Conservation (phyloP, 805 yeast genomes). For the Starmerella floricola region DNA sequence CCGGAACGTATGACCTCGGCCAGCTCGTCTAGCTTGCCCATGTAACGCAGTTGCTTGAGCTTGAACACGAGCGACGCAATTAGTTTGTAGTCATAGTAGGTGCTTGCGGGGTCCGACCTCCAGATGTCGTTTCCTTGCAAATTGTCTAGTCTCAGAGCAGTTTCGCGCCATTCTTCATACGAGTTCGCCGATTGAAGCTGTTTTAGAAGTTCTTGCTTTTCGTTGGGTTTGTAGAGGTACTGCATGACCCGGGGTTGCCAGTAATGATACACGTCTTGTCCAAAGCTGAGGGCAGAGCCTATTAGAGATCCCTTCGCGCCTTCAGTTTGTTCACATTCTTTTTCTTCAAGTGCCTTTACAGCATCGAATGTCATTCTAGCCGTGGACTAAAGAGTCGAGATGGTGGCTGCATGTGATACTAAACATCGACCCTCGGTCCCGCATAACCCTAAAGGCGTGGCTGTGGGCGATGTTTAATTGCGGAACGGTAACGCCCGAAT, state of each 20-base stretch:
- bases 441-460: too few relatives aligned
- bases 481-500: too few relatives aligned
- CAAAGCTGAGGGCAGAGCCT: constrained; percentile 12
- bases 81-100: constrained; percentile 70
- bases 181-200: constrained; percentile 35
- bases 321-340: neutral
- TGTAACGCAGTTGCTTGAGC: constrained; percentile 42
- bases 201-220: constrained; percentile 21
- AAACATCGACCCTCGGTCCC: too few relatives aligned
- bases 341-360: too few relatives aligned
- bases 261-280: constrained; percentile 21
- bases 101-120: constrained; percentile 70
- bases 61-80: constrained; percentile 61
- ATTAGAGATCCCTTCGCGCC: neutral
- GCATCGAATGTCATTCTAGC: too few relatives aligned
- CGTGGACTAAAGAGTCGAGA: neutral
- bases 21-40: constrained; percentile 41
- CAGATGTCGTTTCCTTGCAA: constrained; percentile 33
- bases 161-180: constrained; percentile 56
- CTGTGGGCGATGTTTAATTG: too few relatives aligned
- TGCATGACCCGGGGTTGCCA: constrained; percentile 22
- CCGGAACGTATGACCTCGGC: constrained; percentile 69
- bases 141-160: constrained; percentile 36
- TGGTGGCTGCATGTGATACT: too few relatives aligned
- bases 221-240: constrained; percentile 18